A percentile compares a stretch with the other conserved stretches of the same genome.
phyloP scores from a whole-genome alignment of 2,329 filamentous ascomycete species.

The Phaeoacremonium minimum region DNA sequence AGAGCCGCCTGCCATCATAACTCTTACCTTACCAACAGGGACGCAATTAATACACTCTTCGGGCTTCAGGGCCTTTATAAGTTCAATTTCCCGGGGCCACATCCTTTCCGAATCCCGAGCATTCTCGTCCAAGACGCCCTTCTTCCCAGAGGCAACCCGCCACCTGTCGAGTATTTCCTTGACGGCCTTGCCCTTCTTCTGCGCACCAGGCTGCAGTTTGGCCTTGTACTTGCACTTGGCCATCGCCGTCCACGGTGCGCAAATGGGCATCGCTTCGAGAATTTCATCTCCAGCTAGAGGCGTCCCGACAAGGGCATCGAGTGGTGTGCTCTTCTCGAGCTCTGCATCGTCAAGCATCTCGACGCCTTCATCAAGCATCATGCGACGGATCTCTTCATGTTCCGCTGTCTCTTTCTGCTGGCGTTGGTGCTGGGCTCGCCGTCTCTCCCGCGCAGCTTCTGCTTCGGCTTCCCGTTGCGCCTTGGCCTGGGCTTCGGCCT shows the following conservation, averaged over 20 bases:
- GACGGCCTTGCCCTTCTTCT: slow-evolving; percentile 93
- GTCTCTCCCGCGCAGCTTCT: slow-evolving; percentile 67
- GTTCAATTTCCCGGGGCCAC: slow-evolving; percentile 81
- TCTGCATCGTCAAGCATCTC: slow-evolving; percentile 59
- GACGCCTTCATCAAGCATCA: slow-evolving; percentile 54
- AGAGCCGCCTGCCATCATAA: slow-evolving; percentile 66
- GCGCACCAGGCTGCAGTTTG: slow-evolving; percentile 84
- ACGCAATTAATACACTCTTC: slow-evolving; percentile 78
- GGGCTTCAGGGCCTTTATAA: slow-evolving; percentile 75
- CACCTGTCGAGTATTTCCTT: slow-evolving; percentile 85
- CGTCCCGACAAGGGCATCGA: slow-evolving; percentile 72
- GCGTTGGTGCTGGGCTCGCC: slow-evolving; percentile 74
- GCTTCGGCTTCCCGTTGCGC: slow-evolving; percentile 67
- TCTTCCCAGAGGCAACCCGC: slow-evolving; percentile 59
- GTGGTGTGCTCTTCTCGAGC: slow-evolving; percentile 45
- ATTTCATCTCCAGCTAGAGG: slow-evolving; percentile 81
- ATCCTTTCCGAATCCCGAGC: slow-evolving; percentile 66
- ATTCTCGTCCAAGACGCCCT: slow-evolving; percentile 57
- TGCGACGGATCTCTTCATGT: slow-evolving; percentile 65
- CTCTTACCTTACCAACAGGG: slow-evolving; percentile 73
- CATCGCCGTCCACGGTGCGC: slow-evolving; percentile 61
- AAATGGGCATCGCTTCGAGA: slow-evolving; percentile 60
- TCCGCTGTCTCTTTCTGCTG: slow-evolving; percentile 72
- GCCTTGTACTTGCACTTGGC: slow-evolving; percentile 84
- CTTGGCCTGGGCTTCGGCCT: slow-evolving; percentile 65